These are phyloP conservation scores for Penicillium palitans DNA, from an alignment of 2,329 filamentous ascomycete genomes.

Conservation along the genomic window DNA sequence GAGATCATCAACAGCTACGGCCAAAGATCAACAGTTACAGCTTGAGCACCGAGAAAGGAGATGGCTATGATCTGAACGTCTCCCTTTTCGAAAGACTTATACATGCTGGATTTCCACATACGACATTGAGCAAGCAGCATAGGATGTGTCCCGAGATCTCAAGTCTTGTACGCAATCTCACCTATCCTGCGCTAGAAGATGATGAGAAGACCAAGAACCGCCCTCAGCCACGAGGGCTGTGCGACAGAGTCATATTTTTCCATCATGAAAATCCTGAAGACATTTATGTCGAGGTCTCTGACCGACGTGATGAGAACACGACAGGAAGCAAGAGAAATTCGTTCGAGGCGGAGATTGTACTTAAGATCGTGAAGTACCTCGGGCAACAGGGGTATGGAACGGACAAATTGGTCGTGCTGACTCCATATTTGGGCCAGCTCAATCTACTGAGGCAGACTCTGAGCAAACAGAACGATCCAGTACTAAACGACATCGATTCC, in stretches of 20 bases:
- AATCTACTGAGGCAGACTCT: conserved; percentile 57
- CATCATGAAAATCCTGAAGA: conserved; percentile 61
- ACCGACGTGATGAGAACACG: conserved; percentile 52
- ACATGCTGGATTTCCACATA: conserved; percentile 54
- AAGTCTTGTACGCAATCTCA: conserved; percentile 55
- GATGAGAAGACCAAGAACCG: conserved; percentile 52
- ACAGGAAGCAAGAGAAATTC: conserved; percentile 61
- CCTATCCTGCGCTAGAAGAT: conserved; percentile 64
- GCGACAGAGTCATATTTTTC: conserved; percentile 64
- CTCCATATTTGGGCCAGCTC: conserved; percentile 71
- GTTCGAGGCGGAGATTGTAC: conserved; percentile 66
- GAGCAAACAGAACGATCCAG: conserved; percentile 59
- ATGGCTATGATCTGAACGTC: conserved; percentile 65
- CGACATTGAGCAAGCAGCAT: conserved; percentile 62
- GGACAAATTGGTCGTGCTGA: conserved; percentile 65
- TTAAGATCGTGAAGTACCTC: conserved; percentile 66
- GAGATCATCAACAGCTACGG: conserved; percentile 71
- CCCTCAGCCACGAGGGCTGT: conserved; percentile 56
- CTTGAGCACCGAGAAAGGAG: conserved; percentile 62
- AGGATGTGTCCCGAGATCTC: conserved; percentile 71
- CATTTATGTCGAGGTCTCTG: conserved; percentile 44
- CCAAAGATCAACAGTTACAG: conserved; percentile 65
- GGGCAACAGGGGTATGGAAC: conserved; percentile 70
- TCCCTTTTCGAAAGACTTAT: conserved; percentile 71
- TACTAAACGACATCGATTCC: conserved; percentile 68